Conservation (phyloP, 768 basidiomycete genomes). For the Epithele typhae region DNA sequence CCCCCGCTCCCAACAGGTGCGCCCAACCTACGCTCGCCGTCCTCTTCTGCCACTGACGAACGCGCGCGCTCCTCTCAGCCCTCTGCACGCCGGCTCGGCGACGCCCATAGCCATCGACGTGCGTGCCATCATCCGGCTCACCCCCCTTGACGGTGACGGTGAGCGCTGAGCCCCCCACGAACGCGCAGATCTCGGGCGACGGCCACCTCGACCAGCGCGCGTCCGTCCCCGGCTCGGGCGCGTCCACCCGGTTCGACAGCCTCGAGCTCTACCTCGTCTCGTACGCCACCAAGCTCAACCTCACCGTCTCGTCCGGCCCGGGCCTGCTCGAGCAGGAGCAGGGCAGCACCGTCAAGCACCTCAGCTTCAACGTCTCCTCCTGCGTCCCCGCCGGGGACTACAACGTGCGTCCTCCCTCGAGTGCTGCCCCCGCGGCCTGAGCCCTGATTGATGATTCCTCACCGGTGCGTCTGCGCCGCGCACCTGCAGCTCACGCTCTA, state of each 20-base stretch:
- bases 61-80: slow-evolving; percentile 22
- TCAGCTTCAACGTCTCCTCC: slow-evolving; percentile 36
- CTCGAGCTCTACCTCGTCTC: slow-evolving; percentile 47
- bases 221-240: slow-evolving; percentile 30
- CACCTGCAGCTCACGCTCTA: slow-evolving; percentile 43
- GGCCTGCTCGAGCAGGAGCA: slow-evolving; percentile 35
- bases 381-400: slow-evolving; percentile 40
- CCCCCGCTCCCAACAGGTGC: slow-evolving; percentile 24
- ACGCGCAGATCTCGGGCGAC: slow-evolving; percentile 37
- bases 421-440: background rate
- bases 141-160: background rate
- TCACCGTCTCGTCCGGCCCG: slow-evolving; percentile 41
- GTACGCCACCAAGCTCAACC: slow-evolving; percentile 32
- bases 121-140: too few species aligned
- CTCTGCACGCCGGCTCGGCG: slow-evolving; percentile 25
- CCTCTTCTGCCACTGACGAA: background rate
- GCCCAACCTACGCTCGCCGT: background rate
- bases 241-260: slow-evolving; percentile 34
- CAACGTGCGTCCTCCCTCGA: slow-evolving; percentile 37
- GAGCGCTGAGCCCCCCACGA: background rate
- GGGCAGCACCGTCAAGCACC: slow-evolving; percentile 39
- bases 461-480: background rate
- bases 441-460: background rate
- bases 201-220: slow-evolving; percentile 36
- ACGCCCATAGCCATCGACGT: slow-evolving; percentile 35